Base-by-base conservation (phyloP, 2,329 filamentous ascomycete genomes). In the Monilinia polystroma region DNA sequence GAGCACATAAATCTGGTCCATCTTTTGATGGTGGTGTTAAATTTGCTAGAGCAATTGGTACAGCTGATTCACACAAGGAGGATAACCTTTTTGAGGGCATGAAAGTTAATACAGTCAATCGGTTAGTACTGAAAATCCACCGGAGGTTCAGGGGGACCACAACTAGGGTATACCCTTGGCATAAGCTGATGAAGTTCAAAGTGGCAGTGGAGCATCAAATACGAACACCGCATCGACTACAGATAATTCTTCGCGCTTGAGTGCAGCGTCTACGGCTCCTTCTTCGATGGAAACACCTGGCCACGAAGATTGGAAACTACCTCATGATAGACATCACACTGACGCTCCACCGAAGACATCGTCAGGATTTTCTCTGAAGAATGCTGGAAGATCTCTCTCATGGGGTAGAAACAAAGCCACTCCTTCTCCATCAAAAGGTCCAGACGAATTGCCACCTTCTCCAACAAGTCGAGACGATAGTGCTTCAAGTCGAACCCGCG, bases 141-240 rank as follows among this genome's bases (percentile, higher is more conserved):
- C n/a, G 38, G 20, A 45, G 35, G 47, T 43, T 38, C 56, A 52
- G 57, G 49, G 63, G 53, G 38, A 29, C 29, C n/a, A 20, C 43
- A 56, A 52, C 63, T 57, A 58, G 56, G 51, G 66, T 57, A 67
- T 71, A 72, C 66, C 73, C 67, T 56, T 55, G 67, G 29, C 71
- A 66, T 47, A 60, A 60, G 64, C 64, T 66, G 64, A 66, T 59
- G 51, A 49, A 53, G 7, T 55, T 66, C 35, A 73, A 73, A 77
- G 75, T 72, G 74, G 74, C 65, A 77, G 76, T 74, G 75, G 75
- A 67, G 73, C 73, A 53, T 77, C 76, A 4, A 76, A 77, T 65
- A 75, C 74, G 47, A 76, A 76, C 69, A 76, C 74, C 47, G 70
- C 73, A 58, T 77, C 75, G 29, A 76, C 75, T 4, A 73, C 75